phyloP scores from a whole-genome alignment of 1,284 basidiomycete species.

The Trichosporon inkin region DNA sequence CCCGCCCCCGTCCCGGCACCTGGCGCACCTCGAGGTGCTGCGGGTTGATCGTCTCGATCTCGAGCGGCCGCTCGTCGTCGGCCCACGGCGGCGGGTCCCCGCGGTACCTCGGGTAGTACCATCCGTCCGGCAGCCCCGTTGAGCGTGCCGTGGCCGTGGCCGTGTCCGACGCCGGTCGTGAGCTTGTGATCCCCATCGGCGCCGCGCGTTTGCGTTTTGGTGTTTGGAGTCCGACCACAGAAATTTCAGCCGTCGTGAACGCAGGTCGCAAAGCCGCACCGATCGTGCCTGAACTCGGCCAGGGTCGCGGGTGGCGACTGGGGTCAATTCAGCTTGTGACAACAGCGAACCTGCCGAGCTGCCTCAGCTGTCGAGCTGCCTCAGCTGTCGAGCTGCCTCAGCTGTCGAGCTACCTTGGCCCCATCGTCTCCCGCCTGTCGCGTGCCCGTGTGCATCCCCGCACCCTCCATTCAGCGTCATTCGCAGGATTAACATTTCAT shows the following conservation, averaged over 20 bases:
- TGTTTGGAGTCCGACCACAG: background rate
- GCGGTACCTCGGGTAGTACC: background rate
- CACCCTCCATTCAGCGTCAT: no score
- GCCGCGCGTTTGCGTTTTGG: no score
- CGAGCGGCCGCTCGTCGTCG: background rate
- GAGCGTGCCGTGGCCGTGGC: background rate
- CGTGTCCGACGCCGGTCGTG: background rate
- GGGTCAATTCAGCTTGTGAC: no score
- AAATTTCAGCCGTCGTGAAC: no score
- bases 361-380: no score
- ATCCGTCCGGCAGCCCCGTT: background rate
- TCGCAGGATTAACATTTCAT: conserved; percentile 7
- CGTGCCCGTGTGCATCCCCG: no score
- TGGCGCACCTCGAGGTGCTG: conserved; percentile 36
- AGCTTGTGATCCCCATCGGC: conserved; percentile 3
- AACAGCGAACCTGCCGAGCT: no score
- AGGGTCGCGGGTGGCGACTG: no score
- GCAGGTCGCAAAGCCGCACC: background rate
- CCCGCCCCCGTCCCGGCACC: conserved; percentile 39
- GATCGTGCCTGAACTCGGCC: no score
- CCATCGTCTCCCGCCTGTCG: no score
- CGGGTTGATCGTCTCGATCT: conserved; percentile 40
- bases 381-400: no score
- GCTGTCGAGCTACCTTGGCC: no score
- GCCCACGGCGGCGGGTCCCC: background rate